A percentile compares a stretch with the other conserved stretches of the same genome.
phyloP scores from a whole-genome alignment of 352 stramenopile genomes.

The Phytophthora sojae region DNA sequence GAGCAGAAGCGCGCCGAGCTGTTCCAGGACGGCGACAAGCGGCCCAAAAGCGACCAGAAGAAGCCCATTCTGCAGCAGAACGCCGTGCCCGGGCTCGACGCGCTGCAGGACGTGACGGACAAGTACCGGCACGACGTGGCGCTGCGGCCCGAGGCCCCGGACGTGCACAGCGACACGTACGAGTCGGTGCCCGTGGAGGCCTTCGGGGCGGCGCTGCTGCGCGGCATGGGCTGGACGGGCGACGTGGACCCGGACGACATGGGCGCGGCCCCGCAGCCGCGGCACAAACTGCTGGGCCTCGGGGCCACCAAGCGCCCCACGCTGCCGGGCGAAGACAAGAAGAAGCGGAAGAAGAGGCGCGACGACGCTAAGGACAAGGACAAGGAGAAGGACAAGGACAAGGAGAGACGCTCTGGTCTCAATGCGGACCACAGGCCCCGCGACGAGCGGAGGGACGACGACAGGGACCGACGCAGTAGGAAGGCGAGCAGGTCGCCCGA shows the following conservation, averaged over 20 bases:
- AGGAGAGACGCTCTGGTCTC: conserved; percentile 10
- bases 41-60: conserved; percentile 23
- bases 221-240: conserved; percentile 98
- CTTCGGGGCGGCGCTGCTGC: conserved; percentile 96
- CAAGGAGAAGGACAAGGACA: conserved; percentile 5
- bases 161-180: conserved; percentile 90
- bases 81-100: conserved; percentile 68
- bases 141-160: conserved; percentile 77
- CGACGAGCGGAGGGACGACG: not conserved
- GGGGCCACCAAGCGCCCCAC: conserved; percentile 86
- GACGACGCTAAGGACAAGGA: conserved; percentile 12
- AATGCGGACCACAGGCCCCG: conserved; percentile 16
- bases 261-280: conserved; percentile 62
- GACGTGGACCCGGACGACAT: conserved; percentile 54
- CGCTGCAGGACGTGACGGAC: conserved; percentile 75
- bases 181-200: conserved; percentile 92
- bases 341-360: conserved; percentile 44
- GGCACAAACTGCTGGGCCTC: conserved; percentile 93
- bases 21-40: conserved; percentile 43
- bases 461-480: not conserved
- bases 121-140: conserved; percentile 89
- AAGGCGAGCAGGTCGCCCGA: not conserved
- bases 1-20: conserved; percentile 43
- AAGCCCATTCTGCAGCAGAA: conserved; percentile 83
- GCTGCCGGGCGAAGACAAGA: conserved; percentile 54